Conservation (phyloP, 2,329 filamentous ascomycete species). For the Stemphylium vesicarium region DNA sequence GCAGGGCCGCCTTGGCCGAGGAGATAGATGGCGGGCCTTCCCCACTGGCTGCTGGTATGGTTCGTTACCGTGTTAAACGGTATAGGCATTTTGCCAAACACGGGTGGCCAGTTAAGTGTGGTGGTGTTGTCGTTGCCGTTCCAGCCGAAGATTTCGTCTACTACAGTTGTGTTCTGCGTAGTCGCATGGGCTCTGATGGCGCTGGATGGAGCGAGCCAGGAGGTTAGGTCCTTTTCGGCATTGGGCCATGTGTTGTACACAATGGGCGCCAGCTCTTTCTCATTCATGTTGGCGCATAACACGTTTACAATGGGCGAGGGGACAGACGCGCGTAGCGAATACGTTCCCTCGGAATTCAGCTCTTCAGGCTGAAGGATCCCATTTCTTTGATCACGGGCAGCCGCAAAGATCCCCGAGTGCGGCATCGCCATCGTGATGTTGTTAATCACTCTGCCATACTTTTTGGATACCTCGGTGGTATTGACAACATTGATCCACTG, state of each 20-base stretch:
- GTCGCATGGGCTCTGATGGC: slow-evolving; percentile 28
- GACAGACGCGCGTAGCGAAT: slow-evolving; percentile 70
- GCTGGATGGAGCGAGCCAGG: slow-evolving; percentile 23
- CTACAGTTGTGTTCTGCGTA: slow-evolving; percentile 52
- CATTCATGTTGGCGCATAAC: slow-evolving; percentile 71
- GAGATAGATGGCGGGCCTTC: slow-evolving; percentile 67
- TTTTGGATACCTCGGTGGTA: slow-evolving; percentile 57
- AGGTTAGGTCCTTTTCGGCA: slow-evolving; percentile 31
- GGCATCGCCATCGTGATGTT: slow-evolving; percentile 81
- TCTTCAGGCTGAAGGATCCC: slow-evolving; percentile 70
- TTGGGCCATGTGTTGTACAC: slow-evolving; percentile 68
- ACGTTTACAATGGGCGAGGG: slow-evolving; percentile 75
- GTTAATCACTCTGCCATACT: slow-evolving; percentile 67
- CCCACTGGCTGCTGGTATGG: slow-evolving; percentile 41
- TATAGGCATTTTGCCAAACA: slow-evolving; percentile 59
- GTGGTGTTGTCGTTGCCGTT: slow-evolving; percentile 58
- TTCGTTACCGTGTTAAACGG: slow-evolving; percentile 67
- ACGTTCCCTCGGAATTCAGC: slow-evolving; percentile 69
- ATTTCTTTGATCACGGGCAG: slow-evolving; percentile 67
- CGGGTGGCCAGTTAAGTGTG: slow-evolving; percentile 50
- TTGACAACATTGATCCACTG: slow-evolving; percentile 71
- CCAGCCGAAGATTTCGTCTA: slow-evolving; percentile 76
- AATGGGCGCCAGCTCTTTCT: slow-evolving; percentile 66
- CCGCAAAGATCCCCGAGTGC: slow-evolving; percentile 71
- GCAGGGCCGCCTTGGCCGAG: slow-evolving; percentile 53